Evolutionary conservation across 139 green algal species (phyloP), one percentile per base, ranked within the genome.

Genomic region (Picochlorum sp.): DNA sequence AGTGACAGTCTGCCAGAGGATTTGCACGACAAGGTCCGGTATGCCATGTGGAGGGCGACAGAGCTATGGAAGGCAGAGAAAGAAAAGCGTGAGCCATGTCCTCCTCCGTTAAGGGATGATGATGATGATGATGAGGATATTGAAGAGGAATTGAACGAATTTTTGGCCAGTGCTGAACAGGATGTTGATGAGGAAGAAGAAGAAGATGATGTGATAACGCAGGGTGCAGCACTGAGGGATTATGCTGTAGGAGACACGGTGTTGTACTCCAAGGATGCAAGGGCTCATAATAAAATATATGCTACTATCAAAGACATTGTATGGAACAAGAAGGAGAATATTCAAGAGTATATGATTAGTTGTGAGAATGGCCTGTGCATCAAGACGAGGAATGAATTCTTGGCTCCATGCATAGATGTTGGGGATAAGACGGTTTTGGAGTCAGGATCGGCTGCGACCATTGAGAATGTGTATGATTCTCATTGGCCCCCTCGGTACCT

Each of bases 21-120:
- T 49, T 49, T 94, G 20, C 41, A 75, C 30, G 77, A 90, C 64
- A 91, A 90, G 82, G 81, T 90, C 50, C 77, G 80, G 28, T 96
- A 94, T 60, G 84, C 88, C 2, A 68, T 80, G 5, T 96, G 88
- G 88, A 81, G 90, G 4, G 90, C 90, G 0, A 80, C 88, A 10
- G 90, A 96, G 32, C 91, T 96, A 18, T 71, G 79, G 61, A 93
- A 89, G 68, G 89, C 89, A 0, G 37, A 94, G 2, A 67, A 81
- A 4, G 88, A 95, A 20, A 54, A 54, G 11, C 16, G 47, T 2
- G 47, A 54, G 47, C 47, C 47, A 20, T 21, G 16, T 54, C 47
- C 47, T 26, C 47, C 47, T 21, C 47, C 47, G 0, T 21, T 54
- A 3, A 8, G 18, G 11, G 47, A 26, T 28, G 24, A 2, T 28